Percentiles rank a stretch among this genome's conserved stretches.
These are phyloP conservation scores for Jimgerdemannia lactiflua DNA, from an alignment of 192 early-diverging fungal species.

Conservation along the genomic window DNA sequence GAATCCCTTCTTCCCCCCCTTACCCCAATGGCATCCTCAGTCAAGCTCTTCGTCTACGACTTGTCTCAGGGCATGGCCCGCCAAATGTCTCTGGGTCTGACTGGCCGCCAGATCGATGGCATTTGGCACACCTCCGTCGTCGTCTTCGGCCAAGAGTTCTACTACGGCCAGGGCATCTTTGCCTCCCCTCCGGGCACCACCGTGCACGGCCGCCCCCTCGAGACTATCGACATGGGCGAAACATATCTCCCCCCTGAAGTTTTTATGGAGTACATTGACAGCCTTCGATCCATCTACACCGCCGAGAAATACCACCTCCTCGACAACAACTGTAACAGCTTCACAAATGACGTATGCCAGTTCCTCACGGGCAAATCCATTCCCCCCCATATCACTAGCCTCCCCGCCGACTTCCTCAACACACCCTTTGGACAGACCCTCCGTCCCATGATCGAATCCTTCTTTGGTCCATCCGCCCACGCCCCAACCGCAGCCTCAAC, in stretches of 20 bases:
- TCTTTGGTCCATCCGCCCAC: constrained; percentile 53
- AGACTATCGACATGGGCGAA: constrained; percentile 72
- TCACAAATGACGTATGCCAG: constrained; percentile 73
- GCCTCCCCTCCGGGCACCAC: constrained; percentile 42
- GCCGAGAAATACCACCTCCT: constrained; percentile 82
- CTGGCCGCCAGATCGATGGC: constrained; percentile 60
- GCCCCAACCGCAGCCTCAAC: constrained; percentile 15
- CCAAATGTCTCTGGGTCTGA: constrained; percentile 56
- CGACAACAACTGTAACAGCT: constrained; percentile 87
- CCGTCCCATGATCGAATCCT: constrained; percentile 63
- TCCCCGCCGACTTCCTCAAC: constrained; percentile 65
- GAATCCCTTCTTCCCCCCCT: not conserved
- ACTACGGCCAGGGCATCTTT: constrained; percentile 77
- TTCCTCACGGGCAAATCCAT: constrained; percentile 77
- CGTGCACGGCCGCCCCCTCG: constrained; percentile 62
- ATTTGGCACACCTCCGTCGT: constrained; percentile 80
- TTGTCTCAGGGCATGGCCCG: constrained; percentile 74
- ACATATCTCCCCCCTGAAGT: constrained; percentile 73
- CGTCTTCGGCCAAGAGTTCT: constrained; percentile 72
- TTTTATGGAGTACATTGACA: constrained; percentile 67
- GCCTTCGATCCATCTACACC: constrained; percentile 48
- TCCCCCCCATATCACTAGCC: constrained; percentile 68
- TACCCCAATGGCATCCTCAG: constrained; percentile 3
- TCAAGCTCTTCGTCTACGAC: constrained; percentile 62
- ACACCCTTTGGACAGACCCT: constrained; percentile 64